Base-by-base conservation (phyloP, 495 filamentous ascomycete genomes). In the Aspergillus bertholletiae region DNA sequence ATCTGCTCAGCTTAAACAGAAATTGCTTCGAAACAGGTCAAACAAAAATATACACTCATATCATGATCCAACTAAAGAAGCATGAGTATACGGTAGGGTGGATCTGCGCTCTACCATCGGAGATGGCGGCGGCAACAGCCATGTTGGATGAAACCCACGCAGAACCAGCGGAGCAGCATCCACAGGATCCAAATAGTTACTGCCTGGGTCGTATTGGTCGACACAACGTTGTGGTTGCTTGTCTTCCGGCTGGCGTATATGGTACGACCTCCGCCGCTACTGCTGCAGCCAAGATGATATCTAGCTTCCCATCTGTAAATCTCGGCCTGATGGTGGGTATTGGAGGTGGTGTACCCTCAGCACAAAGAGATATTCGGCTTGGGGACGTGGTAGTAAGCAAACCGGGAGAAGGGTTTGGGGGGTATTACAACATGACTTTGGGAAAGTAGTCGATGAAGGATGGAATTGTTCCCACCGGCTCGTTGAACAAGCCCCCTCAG, bases 311-410 rank as follows among this genome's bases (percentile, higher is more conserved):
- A 3, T 24, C 34, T 6, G 43, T 75, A 23, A 43, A 57, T n/a
- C 60, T 68, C 49, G 62, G 51, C 0, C 30, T 75, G 27, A 58
- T 73, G 58, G 68, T 73, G 3, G 71, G 71, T 17, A 69, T 76
- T 39, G 70, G 70, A 0, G 70, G 67, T 0, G 70, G 68, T 1
- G 62, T n/a, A n/a, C 67, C 2, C 71, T 70, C 18, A 54, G 43
- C 24, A 13, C 3, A 39, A 54, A 28, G 24, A 11, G 63, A 69
- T 55, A 66, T 74, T 27, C 63, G 68, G 11, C 62, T 75, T 1
- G 71, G 72, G 9, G 69, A 74, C 60, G 54, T 75, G 7, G 69
- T 74, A 0, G 63, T 74, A 26, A 71, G 71, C 34, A 39, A 39
- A 3, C 34, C 34, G 12, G n/a, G 7, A 39, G n/a, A 13, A 13